These are phyloP conservation scores for Herpetospermum pedunculosum DNA, from an alignment of 306 rosid genomes.

Conservation along the genomic window DNA sequence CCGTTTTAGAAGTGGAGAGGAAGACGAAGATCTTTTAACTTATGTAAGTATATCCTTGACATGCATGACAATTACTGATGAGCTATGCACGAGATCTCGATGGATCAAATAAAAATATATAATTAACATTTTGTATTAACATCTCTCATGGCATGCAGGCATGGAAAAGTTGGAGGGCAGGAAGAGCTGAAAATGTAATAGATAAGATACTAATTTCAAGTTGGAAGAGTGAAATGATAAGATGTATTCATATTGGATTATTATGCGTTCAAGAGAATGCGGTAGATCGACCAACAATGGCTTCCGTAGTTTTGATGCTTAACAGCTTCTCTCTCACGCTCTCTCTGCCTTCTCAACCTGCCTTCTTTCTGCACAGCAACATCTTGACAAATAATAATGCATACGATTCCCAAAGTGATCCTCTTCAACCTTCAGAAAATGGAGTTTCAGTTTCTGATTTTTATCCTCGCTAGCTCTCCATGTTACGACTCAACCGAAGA, in stretches of 20 bases:
- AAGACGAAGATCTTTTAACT: background rate
- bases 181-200: background rate
- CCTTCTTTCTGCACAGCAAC: background rate
- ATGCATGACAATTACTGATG: no score
- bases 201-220: background rate
- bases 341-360: background rate
- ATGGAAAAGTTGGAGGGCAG: background rate
- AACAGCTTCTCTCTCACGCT: background rate
- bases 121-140: no score
- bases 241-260: slow-evolving; percentile 18
- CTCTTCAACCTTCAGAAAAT: no score
- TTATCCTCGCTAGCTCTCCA: no score
- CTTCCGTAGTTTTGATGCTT: slow-evolving; percentile 19
- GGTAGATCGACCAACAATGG: slow-evolving; percentile 16
- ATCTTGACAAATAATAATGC: no score
- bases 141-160: background rate
- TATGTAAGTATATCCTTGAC: background rate
- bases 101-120: no score
- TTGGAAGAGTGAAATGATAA: background rate
- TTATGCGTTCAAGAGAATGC: slow-evolving; percentile 20
- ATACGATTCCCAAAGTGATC: no score
- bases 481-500: no score
- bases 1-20: background rate
- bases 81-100: no score
- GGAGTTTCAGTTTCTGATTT: no score